A percentile compares a stretch with the other conserved stretches of the same genome.
Evolutionary conservation across 2,329 filamentous ascomycete species (phyloP).

Genomic region (Fusarium sacchari): DNA sequence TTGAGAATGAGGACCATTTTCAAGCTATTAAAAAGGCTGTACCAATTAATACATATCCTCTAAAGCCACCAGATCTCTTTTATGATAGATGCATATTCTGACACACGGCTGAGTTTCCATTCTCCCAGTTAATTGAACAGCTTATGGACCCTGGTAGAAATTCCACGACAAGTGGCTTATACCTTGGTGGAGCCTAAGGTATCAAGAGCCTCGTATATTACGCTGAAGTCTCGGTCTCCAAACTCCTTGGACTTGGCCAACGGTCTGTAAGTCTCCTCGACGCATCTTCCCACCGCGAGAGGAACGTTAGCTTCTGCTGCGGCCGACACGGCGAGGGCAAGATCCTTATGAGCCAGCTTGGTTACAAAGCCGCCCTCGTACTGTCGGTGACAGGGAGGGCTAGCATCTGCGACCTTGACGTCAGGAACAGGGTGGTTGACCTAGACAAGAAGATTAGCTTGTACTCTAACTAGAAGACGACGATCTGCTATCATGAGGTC

Average conservation of each 20-base stretch:
- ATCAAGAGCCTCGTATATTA: not conserved
- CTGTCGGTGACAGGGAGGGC: not conserved
- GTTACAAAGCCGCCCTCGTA: not conserved
- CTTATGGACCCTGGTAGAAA: not conserved
- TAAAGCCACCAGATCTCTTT: not conserved
- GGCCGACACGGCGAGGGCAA: not conserved
- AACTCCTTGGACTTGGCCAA: not conserved
- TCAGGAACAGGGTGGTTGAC: not conserved
- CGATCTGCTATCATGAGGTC: no score
- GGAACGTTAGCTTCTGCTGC: not conserved
- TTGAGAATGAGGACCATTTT: not conserved
- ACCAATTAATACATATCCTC: no score
- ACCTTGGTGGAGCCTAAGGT: not conserved
- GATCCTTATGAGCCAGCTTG: not conserved
- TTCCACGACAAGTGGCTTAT: not conserved
- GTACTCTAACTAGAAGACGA: fast-evolving
- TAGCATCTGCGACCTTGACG: not conserved
- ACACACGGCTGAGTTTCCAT: no score
- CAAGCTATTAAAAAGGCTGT: no score
- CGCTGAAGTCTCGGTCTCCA: not conserved
- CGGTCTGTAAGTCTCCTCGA: not conserved
- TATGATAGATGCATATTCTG: not conserved
- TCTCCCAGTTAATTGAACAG: no score
- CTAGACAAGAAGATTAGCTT: not conserved
- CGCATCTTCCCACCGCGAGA: not conserved